Base-by-base conservation (phyloP, 805 yeast species). In the Brettanomyces naardenensis region DNA sequence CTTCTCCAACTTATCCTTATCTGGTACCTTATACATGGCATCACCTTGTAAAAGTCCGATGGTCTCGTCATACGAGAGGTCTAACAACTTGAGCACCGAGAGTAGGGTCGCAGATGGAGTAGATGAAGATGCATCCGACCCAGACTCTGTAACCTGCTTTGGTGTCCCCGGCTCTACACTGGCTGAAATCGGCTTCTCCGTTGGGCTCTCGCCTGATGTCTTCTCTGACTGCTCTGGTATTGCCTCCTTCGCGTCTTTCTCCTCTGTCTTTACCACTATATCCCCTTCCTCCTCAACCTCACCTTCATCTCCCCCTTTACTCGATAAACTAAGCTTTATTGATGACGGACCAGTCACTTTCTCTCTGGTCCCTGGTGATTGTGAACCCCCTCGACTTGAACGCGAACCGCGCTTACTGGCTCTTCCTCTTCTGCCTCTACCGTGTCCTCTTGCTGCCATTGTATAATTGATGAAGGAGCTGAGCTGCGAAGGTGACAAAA, bases 31-130 rank as follows among this genome's bases (percentile, higher is more conserved):
- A 26, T 43, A 43, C 40, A 47, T 47, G 6, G 67, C 50, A 15
- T 74, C 78, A 1, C 89, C 89, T 45, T 70, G 78, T 19, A 81
- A 56, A 37, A 73, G 56, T 1, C 88, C 88, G 14, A 71, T 62
- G 28, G 74, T 71, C 4, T 71, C 62, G 48, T 80, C 84, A 50
- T 74, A 80, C 1, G 72, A 59, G 37, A 81, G 54, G 33, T 68
- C 64, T 28, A 79, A 56, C 44, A 73, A 75, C 33, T 61, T 60
- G 38, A 80, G 59, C 11, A 81, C 69, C 38, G 72, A 71, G 21
- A 68, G 68, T 36, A 81, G 43, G 3, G 68, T 59, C 20, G 54
- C 47, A 1, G 71, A 60, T 1, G 77, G 73, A 19, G 10, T 7
- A 28, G n/a, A n/a, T n/a, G n/a, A n/a, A n/a, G n/a, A n/a, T n/a